A percentile compares a stretch with the other conserved stretches of the same genome.
Evolutionary conservation across 495 filamentous ascomycete genomes (phyloP).

Genomic region (Pyrenula massariospora): DNA sequence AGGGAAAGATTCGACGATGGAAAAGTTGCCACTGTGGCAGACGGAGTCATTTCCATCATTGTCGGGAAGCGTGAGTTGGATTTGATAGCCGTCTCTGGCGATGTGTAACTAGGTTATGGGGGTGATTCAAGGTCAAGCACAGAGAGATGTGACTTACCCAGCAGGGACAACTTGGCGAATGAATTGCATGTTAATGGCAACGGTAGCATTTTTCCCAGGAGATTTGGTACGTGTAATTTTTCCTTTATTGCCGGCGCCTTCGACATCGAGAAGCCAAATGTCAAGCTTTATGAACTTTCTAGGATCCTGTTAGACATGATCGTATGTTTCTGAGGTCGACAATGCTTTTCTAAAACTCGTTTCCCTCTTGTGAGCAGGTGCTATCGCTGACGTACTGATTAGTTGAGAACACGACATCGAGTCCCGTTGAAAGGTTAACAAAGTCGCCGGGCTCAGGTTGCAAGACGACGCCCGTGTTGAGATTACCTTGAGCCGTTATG

Average conservation of each 20-base stretch:
- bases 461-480: background rate
- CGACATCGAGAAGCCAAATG: background rate
- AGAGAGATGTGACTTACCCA: background rate
- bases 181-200: background rate
- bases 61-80: background rate
- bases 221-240: background rate
- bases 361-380: background rate
- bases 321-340: background rate
- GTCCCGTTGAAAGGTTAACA: background rate
- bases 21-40: background rate
- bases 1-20: background rate
- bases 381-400: background rate
- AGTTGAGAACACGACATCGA: background rate
- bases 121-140: background rate
- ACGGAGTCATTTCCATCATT: background rate
- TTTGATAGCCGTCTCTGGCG: background rate
- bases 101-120: background rate
- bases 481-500: background rate
- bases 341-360: background rate
- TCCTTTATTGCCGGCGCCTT: background rate
- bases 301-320: background rate
- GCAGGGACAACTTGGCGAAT: background rate
- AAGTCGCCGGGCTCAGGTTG: background rate
- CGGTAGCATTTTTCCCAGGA: background rate
- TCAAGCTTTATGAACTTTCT: background rate